Conservation (phyloP, 1,139 yeast species). For the Lizanozyma gosingica region DNA sequence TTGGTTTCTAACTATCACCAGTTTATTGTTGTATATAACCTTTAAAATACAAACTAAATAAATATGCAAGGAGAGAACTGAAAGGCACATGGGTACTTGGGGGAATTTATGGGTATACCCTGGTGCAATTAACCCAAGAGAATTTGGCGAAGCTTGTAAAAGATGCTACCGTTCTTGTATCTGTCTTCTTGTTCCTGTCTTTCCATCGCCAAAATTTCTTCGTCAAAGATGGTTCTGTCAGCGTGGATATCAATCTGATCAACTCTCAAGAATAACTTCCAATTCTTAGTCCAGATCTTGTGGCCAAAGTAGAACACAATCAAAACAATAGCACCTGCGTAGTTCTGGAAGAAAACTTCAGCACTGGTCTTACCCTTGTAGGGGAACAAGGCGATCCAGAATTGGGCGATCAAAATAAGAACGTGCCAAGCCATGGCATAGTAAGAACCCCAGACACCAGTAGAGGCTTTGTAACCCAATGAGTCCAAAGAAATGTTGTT, state of each 20-base stretch:
- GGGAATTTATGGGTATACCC: no score
- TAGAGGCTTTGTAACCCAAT: slow-evolving; percentile 32
- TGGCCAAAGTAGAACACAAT: slow-evolving; percentile 26
- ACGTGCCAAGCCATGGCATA: slow-evolving; percentile 26
- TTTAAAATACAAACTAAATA: no score
- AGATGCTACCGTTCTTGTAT: slow-evolving; percentile 16
- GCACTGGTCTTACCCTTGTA: slow-evolving; percentile 19
- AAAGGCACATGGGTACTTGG: no score
- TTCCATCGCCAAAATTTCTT: slow-evolving; percentile 29
- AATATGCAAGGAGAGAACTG: no score
- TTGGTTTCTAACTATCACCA: no score
- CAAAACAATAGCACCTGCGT: slow-evolving; percentile 28
- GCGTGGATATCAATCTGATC: slow-evolving; percentile 27
- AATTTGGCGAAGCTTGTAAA: slow-evolving; percentile 15
- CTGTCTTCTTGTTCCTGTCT: slow-evolving; percentile 24
- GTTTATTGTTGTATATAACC: no score
- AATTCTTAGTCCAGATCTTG: slow-evolving; percentile 24
- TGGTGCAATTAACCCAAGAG: slow-evolving; percentile 15
- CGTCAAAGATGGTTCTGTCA: slow-evolving; percentile 29
- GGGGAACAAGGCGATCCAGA: slow-evolving; percentile 36
- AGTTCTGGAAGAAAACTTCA: slow-evolving; percentile 29
- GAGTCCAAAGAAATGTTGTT: slow-evolving; percentile 25
- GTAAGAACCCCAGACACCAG: slow-evolving; percentile 34
- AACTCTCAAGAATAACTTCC: slow-evolving; percentile 21
- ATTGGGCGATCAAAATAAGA: slow-evolving; percentile 31